Base-by-base conservation (phyloP, 1,284 basidiomycete species). In the Ganoderma lucidum region DNA sequence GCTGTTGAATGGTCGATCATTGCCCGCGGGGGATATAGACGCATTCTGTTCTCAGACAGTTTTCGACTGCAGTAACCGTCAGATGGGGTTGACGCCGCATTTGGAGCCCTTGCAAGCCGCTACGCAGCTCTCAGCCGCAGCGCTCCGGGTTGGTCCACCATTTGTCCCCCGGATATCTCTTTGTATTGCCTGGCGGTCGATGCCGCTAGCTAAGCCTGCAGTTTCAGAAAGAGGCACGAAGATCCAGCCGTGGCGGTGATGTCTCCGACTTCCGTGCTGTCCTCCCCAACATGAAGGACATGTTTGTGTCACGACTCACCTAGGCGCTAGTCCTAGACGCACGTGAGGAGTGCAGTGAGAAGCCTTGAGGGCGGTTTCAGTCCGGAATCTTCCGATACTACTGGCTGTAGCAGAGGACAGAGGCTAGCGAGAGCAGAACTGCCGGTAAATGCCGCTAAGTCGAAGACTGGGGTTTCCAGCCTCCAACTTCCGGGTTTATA, bases 91-190 rank as follows among this genome's bases (percentile, higher is more conserved):
- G 48, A 28, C 23, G 48, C n/a, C 48, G 48, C 10, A 23, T 28
- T 51, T 9, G 0, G n/a, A 51, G 23, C 23, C 23, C 48, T 28
- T 9, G 48, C 48, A 3, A 51, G n/a, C 48, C 48, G 48, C 48
- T 51, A 51, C 48, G 48, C 48, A 51, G 48, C 48, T n/a, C 19
- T 51, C 48, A 51, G 8, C 48, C 48, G 48, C 48, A 28, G 48
- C 48, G 48, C 48, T n/a, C 28, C 14, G 2, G 28, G 53, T 30
- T 19, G 6, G 15, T 32, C 28, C 51, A 53, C 28, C 12, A 28
- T 30, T 3, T 6, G n/a, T 30, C 17, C 6, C 28, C 53, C 14
- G 30, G 53, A 32, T 55, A 53, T 53, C 23, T 53, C 2, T 53
- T 23, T 30, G 28, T 15, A 28, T 15, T 30, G 51, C 51, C 51